Conservation (phyloP, 331 rosid species). For the Arachis monticola region DNA sequence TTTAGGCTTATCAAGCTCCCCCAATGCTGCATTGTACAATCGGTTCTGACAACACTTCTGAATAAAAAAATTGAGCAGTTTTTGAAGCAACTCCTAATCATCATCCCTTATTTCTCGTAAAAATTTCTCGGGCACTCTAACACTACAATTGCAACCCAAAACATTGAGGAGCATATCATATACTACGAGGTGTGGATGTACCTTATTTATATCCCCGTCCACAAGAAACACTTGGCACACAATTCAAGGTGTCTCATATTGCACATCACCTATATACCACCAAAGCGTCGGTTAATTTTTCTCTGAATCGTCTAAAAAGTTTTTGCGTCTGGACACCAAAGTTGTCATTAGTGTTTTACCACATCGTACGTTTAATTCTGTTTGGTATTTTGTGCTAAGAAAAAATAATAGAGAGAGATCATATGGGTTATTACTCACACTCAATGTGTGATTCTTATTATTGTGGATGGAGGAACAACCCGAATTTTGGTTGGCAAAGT, state of each 20-base stretch:
- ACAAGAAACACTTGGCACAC: constrained; percentile 72
- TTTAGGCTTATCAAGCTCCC: constrained; percentile 88
- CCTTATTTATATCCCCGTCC: constrained; percentile 93
- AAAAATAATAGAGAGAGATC: too few species aligned
- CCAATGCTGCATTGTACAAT: constrained; percentile 82
- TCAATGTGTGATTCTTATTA: too few species aligned
- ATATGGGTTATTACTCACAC: too few species aligned
- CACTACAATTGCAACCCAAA: constrained; percentile 38
- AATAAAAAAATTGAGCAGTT: constrained; percentile 77
- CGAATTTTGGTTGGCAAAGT: too few species aligned
- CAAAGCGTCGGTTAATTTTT: constrained; percentile 53
- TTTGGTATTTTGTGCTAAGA: too few species aligned
- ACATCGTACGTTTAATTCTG: too few species aligned
- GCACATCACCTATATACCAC: constrained; percentile 65
- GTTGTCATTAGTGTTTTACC: constrained; percentile 28
- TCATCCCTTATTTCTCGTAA: constrained; percentile 62
- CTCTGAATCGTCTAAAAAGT: constrained; percentile 69
- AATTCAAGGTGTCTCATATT: constrained; percentile 50
- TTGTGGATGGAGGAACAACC: too few species aligned
- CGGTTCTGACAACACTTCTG: constrained; percentile 78
- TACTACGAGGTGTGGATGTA: constrained; percentile 65
- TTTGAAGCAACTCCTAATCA: constrained; percentile 66
- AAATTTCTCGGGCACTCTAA: constrained; percentile 53
- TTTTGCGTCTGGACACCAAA: constrained; percentile 56
- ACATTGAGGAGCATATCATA: constrained; percentile 60